Conservation (phyloP, 176 grass and related monocot species). For the Aegilops umbellulata region DNA sequence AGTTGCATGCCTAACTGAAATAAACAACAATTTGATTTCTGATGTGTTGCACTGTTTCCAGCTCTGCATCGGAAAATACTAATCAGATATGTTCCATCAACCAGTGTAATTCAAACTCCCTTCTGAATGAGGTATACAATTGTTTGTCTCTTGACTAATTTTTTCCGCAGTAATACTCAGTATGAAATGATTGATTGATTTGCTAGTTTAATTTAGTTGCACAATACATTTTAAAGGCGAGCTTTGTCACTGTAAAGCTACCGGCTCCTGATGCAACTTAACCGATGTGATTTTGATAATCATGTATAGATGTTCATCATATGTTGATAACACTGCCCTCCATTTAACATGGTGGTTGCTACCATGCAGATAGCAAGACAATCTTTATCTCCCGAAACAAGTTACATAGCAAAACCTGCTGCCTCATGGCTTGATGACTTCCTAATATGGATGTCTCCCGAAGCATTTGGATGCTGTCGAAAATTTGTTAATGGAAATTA, state of each 20-base stretch:
- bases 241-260: slow-evolving; percentile 26
- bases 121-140: slow-evolving; percentile 82
- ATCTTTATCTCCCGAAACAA: slow-evolving; percentile 67
- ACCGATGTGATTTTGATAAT: slow-evolving; percentile 6
- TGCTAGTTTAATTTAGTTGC: slow-evolving; percentile 7
- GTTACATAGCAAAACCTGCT: slow-evolving; percentile 92
- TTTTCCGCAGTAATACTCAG: slow-evolving; percentile 21
- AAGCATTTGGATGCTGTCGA: slow-evolving; percentile 96
- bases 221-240: slow-evolving; percentile 2
- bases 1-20: slow-evolving; percentile 26
- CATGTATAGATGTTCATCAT: slow-evolving; percentile 8
- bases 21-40: slow-evolving; percentile 27
- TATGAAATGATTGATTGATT: slow-evolving; percentile 2
- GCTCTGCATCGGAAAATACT: slow-evolving; percentile 66
- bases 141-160: neutral
- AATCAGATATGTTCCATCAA: slow-evolving; percentile 98
- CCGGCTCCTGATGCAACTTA: slow-evolving; percentile 8
- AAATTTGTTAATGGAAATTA: slow-evolving; percentile 84
- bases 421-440: slow-evolving; percentile 99
- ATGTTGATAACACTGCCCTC: slow-evolving; percentile 7
- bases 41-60: slow-evolving; percentile 49
- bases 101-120: slow-evolving; percentile 85
- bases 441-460: slow-evolving; percentile 95
- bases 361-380: slow-evolving; percentile 79
- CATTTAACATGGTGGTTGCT: neutral